A percentile compares a stretch with the other conserved stretches of the same genome.
phyloP scores from a whole-genome alignment of 257 asterid species.

The Solanum chaucha region DNA sequence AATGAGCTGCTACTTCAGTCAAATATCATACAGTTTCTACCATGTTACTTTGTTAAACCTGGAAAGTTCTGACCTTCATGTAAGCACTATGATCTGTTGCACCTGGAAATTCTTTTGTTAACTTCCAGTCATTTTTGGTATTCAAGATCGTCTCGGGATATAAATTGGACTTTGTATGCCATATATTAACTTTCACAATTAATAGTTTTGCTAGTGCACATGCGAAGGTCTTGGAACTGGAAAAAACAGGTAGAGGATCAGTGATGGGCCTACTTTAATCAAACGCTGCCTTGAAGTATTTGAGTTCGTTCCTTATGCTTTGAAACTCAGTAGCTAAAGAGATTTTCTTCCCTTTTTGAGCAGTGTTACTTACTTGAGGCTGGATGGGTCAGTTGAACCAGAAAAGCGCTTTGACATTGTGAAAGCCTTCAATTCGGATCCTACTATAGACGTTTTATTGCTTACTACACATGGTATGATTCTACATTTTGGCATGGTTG shows the following conservation, averaged over 20 bases:
- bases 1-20: background rate
- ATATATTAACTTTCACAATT: background rate
- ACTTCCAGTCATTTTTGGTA: background rate
- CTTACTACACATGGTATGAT: slow-evolving; percentile 91
- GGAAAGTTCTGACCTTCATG: background rate
- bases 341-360: background rate
- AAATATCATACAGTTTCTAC: background rate
- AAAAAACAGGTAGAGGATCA: background rate
- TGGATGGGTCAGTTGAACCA: slow-evolving; percentile 96
- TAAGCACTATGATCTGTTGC: background rate
- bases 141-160: background rate
- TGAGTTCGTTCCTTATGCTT: background rate
- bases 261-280: background rate
- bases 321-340: background rate
- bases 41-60: background rate
- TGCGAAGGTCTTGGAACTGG: background rate
- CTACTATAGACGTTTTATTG: slow-evolving; percentile 88
- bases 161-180: background rate
- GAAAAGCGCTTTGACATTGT: slow-evolving; percentile 97
- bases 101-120: background rate
- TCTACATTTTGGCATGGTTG: background rate
- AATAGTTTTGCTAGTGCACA: background rate
- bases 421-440: slow-evolving; percentile 96
- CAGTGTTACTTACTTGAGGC: slow-evolving; percentile 91
- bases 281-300: background rate